phyloP scores from a whole-genome alignment of 2,329 filamentous ascomycete species.

The Penicillium sp. region DNA sequence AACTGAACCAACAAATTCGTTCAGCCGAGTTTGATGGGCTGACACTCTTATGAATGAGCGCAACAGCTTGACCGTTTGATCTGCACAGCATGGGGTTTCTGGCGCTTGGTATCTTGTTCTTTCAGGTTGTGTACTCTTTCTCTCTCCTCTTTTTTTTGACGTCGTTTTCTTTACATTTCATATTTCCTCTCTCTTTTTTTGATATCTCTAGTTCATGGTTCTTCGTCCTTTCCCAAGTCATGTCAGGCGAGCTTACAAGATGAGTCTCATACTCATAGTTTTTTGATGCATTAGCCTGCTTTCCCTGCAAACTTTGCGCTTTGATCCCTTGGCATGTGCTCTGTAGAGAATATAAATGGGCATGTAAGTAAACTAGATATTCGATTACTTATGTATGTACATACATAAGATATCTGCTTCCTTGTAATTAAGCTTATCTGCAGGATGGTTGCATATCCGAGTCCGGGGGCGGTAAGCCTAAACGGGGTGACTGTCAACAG shows the following conservation, averaged over 20 bases:
- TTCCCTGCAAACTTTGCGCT: background rate
- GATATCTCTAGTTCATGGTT: background rate
- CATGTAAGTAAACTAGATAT: background rate
- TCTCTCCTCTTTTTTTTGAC: no score
- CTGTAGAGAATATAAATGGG: background rate
- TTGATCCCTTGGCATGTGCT: background rate
- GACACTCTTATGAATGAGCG: conserved; percentile 11
- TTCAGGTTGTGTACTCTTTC: conserved; percentile 14
- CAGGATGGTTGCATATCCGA: conserved; percentile 8
- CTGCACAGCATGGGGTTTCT: conserved; percentile 47
- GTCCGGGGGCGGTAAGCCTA: conserved; percentile 23
- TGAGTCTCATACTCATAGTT: background rate
- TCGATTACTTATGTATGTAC: background rate
- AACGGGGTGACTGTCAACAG: conserved; percentile 26
- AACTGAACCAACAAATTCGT: conserved; percentile 40
- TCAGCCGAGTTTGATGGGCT: conserved; percentile 17
- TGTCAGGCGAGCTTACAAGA: background rate
- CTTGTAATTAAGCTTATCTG: conserved; percentile 11
- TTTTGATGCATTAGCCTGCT: conserved; percentile 13
- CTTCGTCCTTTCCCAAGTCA: background rate
- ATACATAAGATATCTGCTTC: background rate
- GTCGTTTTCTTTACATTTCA: background rate
- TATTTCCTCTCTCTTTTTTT: conserved; percentile 1
- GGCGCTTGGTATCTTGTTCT: conserved; percentile 36
- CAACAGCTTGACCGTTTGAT: conserved; percentile 29